Evolutionary conservation across 1,139 yeast genomes (phyloP).

Genomic region (Geotrichum fermentans): DNA sequence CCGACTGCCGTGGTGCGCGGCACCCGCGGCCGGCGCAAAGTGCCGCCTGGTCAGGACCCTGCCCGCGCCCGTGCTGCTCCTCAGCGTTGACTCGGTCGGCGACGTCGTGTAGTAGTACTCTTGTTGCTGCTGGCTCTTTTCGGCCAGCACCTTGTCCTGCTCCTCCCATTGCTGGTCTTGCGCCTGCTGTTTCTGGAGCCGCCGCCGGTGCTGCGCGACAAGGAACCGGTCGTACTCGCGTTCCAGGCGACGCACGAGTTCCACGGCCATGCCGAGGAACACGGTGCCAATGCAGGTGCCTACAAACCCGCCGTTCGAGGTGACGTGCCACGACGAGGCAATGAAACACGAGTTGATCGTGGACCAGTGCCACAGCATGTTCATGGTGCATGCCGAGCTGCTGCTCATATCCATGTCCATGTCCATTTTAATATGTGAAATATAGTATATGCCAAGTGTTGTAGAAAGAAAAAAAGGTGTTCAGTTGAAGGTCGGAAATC

Average conservation of each 20-base stretch:
- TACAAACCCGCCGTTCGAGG: slow-evolving; percentile 57
- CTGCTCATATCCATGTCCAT: slow-evolving; percentile 17
- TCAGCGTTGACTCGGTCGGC: background rate
- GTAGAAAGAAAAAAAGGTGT: too few relatives aligned
- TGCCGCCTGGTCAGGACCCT: too few relatives aligned
- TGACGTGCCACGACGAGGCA: slow-evolving; percentile 60
- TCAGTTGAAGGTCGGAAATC: too few relatives aligned
- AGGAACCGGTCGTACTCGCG: slow-evolving; percentile 52
- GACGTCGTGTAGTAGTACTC: background rate
- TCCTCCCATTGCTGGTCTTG: too few relatives aligned
- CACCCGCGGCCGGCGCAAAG: background rate
- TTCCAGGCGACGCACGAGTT: slow-evolving; percentile 52
- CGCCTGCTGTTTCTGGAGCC: background rate
- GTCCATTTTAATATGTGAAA: too few relatives aligned
- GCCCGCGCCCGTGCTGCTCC: background rate
- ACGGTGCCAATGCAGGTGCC: slow-evolving; percentile 67
- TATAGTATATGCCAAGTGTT: too few relatives aligned
- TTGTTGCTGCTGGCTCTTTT: slow-evolving; percentile 18
- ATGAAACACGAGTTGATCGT: slow-evolving; percentile 62
- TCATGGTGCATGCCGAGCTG: slow-evolving; percentile 30
- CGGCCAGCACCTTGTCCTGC: slow-evolving; percentile 44
- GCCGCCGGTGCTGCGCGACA: slow-evolving; percentile 26
- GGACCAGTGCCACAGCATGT: slow-evolving; percentile 55
- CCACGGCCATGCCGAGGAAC: slow-evolving; percentile 51
- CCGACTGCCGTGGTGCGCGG: background rate